Evolutionary conservation across 441 rosid genomes (phyloP), one percentile per base, ranked within the genome.

Genomic region (Viola pubescens): DNA sequence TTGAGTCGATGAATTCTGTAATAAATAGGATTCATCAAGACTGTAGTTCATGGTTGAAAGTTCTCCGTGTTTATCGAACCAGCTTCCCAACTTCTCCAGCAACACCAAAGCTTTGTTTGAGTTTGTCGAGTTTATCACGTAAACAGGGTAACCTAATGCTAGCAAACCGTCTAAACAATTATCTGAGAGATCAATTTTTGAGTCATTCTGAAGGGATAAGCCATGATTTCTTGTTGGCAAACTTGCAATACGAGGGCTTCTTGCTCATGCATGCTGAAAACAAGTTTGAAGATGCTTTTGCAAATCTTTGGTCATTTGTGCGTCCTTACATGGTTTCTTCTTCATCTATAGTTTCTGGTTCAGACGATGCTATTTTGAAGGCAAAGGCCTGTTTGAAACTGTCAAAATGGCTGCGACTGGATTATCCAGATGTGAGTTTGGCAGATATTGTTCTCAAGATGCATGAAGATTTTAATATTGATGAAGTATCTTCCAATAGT

Each of bases 371-470:
- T 65, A 63, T 80, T 72, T 70, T 90, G 74, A 94, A 85, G 81
- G 96, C 97, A 6, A 90, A 87, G 77, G 99, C 96, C 61, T 94
- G 97, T 80, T 72, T 94, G 74, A 90, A 90, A 78, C 89, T 94
- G 66, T 80, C 94, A 68, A 68, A 76, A 56, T 94, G 99, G 99
- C 72, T 90, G 73, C 80, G 80, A 74, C 73, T 50, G 67, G 87
- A 82, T 73, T 75, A 73, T 79, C 65, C 73, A 42, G 82, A 71
- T 73, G 26, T 73, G 59, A 70, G 60, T 75, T 73, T 80, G 70
- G 85, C 82, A 66, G 78, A 77, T 65, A 73, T 74, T 53, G 70
- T 82, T 73, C 75, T 57, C 65, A 77, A 77, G 75, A 80, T 94
- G 73, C 77, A 45, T 59, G 73, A 73, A 47, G 94, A 88, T 69